Evolutionary conservation across 2,329 filamentous ascomycete genomes (phyloP), one percentile per base, ranked within the genome.

Genomic region (Periconia sp.): DNA sequence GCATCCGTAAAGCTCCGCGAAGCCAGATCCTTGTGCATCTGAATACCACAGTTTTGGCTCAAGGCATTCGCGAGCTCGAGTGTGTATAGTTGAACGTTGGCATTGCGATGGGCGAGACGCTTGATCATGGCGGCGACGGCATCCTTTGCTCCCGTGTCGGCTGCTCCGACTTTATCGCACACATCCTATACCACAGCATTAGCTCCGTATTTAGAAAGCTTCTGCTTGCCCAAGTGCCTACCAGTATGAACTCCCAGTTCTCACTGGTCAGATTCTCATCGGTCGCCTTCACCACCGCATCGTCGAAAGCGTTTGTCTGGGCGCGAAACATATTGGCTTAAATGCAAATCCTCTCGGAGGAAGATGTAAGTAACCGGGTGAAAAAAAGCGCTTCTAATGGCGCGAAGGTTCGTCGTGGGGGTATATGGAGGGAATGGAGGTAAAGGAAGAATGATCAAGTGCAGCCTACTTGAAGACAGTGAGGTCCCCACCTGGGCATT

Each of bases 211-310:
- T 8, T 27, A 31, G 10, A 23, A 46, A n/a, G 13, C 13, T 10
- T 2, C 6, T 9, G 5, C 13, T 17, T 46, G 20, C 19, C n/a
- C 9, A 33, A 37, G 17, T 7, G 43, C 64, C 2, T 78, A 83
- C 81, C 65, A 88, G 77, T 62, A 88, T 87, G 62, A 81, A 87
- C 71, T 89, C 87, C 87, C 87, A 90, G 72, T 89, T 89, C 76
- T 84, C 82, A 56, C 77, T 95, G 85, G 92, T 97, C 66, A 97
- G 84, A 76, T 97, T 99, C 82, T 99, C 94, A 77, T 99, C 94
- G 52, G 94, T 99, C 70, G 94, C 92, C 77, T 89, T 89, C 69
- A 85, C 87, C 73, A 89, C 84, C 63, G 83, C 84, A 67, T 89
- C 86, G 73, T 89, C 86, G 64, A 89, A 89, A 45, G 83, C 80